Conservation (phyloP, 768 basidiomycete species). For the Omphalotus guepiniiformis region DNA sequence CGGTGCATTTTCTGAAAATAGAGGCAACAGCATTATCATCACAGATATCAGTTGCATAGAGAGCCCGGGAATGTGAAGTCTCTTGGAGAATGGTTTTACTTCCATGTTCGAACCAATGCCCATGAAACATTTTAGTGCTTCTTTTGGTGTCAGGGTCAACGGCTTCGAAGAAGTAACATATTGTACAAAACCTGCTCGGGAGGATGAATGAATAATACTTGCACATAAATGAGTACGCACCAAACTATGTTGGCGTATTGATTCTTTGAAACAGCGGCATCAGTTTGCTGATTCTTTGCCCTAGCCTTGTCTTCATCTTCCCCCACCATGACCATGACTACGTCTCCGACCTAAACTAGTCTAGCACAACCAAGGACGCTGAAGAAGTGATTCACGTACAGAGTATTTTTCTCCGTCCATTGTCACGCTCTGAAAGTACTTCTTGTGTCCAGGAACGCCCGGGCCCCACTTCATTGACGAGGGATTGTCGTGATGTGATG, state of each 20-base stretch:
- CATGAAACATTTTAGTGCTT: constrained; percentile 55
- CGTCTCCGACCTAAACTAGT: constrained; percentile 52
- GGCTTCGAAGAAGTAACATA: constrained; percentile 57
- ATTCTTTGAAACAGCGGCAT: constrained; percentile 46
- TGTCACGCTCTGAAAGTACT: constrained; percentile 39
- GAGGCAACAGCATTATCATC: constrained; percentile 49
- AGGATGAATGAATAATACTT: not conserved
- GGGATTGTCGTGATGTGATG: constrained; percentile 21
- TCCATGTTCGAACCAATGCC: constrained; percentile 67
- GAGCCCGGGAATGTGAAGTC: constrained; percentile 54
- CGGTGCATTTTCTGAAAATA: constrained; percentile 55
- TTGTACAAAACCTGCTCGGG: constrained; percentile 59
- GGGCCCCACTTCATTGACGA: constrained; percentile 19
- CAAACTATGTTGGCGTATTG: constrained; percentile 54
- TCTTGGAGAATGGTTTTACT: constrained; percentile 64
- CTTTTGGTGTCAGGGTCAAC: constrained; percentile 12
- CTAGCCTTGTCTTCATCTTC: constrained; percentile 39
- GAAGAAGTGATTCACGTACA: constrained; percentile 29
- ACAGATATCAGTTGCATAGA: constrained; percentile 53
- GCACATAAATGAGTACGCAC: constrained; percentile 29
- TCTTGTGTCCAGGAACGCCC: constrained; percentile 17
- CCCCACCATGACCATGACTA: constrained; percentile 61
- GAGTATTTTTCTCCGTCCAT: constrained; percentile 58
- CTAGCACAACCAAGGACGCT: not conserved
- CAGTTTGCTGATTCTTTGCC: constrained; percentile 33